Base-by-base conservation (phyloP, 495 filamentous ascomycete genomes). In the Terfezia boudieri region DNA sequence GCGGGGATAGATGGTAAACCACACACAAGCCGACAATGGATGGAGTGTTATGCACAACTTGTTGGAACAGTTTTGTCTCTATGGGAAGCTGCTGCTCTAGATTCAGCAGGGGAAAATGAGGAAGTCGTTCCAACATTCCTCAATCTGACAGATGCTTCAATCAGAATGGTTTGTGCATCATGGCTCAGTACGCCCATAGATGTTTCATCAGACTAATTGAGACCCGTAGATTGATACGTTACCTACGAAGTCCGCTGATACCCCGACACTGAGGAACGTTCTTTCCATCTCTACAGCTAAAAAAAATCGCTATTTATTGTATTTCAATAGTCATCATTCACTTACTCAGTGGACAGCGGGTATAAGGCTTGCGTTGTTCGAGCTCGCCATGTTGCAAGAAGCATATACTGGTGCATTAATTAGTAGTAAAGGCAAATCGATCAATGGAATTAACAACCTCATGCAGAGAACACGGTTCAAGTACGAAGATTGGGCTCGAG, bases 341-440 rank as follows among this genome's bases (percentile, higher is more conserved):
- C 74, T 99, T 50, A 81, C 84, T 4, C 88, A 95, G 67, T 99
- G 90, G 90, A 93, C 92, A 1, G 83, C 92, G 16, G 86, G 84
- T 20, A 94, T 99, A 56, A 80, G 90, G 49, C 75, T 99, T 50
- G 78, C 90, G 53, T 87, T 99, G 80, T 99, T 81, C 64, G 90
- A 99, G 67, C 84, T 95, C 61, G 76, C 84, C 0, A 87, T 85
- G 3, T 70, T 99, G 9, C 89, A 94, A 63, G 90, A 99, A 69
- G 85, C 89, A 8, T 99, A 99, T 64, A 96, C 92, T 0, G 90
- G 90, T 12, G 85, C 90, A 36, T 72, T 99, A 50, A 86, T 99
- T 63, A 92, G 88, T 0, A 90, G 88, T 49, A 99, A 94, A 67
- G 92, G 87, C 16, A 94, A 85, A 63, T 62, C 64, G 0, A 69